Conservation (phyloP, 2,329 filamentous ascomycete species). For the Penicillium sp. region DNA sequence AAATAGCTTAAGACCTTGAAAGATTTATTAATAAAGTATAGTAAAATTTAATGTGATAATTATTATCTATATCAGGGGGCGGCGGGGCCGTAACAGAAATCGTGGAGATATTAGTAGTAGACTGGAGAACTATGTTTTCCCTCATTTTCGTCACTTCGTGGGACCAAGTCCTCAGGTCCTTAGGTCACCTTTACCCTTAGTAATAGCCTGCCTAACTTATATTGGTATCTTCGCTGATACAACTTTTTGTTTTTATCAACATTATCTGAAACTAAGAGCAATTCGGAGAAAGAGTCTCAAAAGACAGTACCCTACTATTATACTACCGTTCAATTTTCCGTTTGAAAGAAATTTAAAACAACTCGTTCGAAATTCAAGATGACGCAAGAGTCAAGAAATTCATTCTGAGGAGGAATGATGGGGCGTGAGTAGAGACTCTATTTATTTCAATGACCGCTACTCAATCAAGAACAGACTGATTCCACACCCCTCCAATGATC, state of each 20-base stretch:
- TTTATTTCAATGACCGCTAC: background rate
- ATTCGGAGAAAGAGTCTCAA: too few relatives aligned
- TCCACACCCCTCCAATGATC: constrained; percentile 33
- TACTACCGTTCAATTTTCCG: too few relatives aligned
- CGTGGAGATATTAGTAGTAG: background rate
- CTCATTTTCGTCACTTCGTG: background rate
- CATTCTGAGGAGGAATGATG: background rate
- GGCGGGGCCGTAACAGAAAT: background rate
- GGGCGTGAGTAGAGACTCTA: background rate
- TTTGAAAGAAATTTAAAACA: too few relatives aligned
- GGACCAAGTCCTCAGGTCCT: constrained; percentile 18
- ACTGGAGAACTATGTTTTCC: background rate
- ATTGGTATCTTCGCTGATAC: background rate
- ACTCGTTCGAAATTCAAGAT: too few relatives aligned
- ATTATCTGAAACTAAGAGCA: background rate
- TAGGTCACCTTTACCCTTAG: background rate
- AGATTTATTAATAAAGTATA: background rate
- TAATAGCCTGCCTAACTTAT: background rate
- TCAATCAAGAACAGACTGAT: background rate
- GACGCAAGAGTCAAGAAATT: background rate
- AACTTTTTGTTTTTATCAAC: background rate
- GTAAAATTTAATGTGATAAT: background rate
- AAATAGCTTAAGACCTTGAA: background rate
- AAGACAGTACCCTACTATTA: too few relatives aligned
- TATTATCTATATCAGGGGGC: background rate